Evolutionary conservation across 805 yeast genomes (phyloP).

Genomic region (Monosporozyma yasuniensis): DNA sequence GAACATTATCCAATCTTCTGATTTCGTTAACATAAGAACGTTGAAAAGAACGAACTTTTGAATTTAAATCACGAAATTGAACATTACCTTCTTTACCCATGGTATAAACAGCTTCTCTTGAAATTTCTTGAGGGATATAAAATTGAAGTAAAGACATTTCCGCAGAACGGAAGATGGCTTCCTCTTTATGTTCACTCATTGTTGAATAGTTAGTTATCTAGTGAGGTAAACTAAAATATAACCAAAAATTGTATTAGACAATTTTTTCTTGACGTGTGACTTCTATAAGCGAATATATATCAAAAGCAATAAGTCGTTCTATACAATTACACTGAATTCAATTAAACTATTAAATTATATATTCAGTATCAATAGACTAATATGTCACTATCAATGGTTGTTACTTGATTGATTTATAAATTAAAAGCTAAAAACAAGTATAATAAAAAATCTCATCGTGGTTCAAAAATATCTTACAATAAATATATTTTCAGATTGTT

Average conservation of each 20-base stretch:
- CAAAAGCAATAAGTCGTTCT: background rate
- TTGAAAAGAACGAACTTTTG: conserved; percentile 75
- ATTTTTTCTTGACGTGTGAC: too few species aligned
- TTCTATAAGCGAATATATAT: too few species aligned
- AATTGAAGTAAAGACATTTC: conserved; percentile 91
- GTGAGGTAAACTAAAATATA: background rate
- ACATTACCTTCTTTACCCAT: conserved; percentile 80
- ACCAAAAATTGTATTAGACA: too few species aligned
- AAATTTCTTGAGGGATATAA: conserved; percentile 82
- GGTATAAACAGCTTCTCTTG: conserved; percentile 77
- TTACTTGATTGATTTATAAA: background rate
- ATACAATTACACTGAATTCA: background rate
- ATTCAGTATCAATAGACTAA: background rate
- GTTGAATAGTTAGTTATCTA: background rate
- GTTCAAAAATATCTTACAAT: background rate
- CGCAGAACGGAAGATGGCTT: conserved; percentile 65
- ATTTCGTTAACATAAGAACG: conserved; percentile 84
- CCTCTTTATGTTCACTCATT: conserved; percentile 16
- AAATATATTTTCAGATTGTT: background rate
- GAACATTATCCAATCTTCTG: conserved; percentile 74
- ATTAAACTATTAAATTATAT: background rate
- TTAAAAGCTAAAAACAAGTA: background rate
- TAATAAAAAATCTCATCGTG: background rate
- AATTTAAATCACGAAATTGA: conserved; percentile 84
- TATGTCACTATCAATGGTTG: background rate